A percentile compares a stretch with the other conserved stretches of the same genome.
phyloP scores from a whole-genome alignment of 441 rosid genomes.

The Pelargonium fulgidum region DNA sequence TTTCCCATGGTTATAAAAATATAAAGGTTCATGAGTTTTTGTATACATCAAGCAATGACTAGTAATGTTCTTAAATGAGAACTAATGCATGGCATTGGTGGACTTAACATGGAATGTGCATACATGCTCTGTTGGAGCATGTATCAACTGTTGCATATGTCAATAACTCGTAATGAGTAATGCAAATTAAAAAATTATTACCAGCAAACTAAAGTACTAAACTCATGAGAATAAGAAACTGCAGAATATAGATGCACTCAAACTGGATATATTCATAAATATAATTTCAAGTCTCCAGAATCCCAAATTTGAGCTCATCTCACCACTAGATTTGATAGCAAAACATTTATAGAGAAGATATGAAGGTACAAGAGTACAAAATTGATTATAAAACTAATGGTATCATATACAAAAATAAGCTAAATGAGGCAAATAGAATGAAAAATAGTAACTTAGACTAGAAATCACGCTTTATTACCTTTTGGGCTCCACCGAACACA shows the following conservation, averaged over 20 bases:
- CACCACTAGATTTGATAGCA: neutral
- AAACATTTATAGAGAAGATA: neutral
- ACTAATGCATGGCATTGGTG: neutral
- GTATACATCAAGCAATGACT: neutral
- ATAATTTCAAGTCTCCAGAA: conserved; percentile 2
- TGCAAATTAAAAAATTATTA: neutral
- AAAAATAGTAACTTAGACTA: neutral
- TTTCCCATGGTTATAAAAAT: neutral
- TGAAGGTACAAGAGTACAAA: neutral
- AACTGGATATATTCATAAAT: neutral
- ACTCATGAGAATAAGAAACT: neutral
- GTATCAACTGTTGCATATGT: neutral
- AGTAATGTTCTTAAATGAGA: too few relatives aligned
- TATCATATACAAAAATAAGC: neutral
- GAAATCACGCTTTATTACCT: conserved; percentile 37
- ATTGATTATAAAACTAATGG: neutral
- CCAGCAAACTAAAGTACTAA: neutral
- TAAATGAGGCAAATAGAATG: neutral
- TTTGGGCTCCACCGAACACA: conserved; percentile 95
- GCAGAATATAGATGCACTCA: neutral
- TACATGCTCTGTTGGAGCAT: neutral
- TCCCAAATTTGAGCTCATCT: neutral
- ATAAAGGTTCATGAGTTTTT: neutral
- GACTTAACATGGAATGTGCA: conserved; percentile 1
- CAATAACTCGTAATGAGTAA: neutral